Percentiles rank a stretch among this genome's conserved stretches.
These are phyloP conservation scores for Xylaria polymorpha DNA, from an alignment of 2,329 filamentous ascomycete genomes.

Conservation along the genomic window DNA sequence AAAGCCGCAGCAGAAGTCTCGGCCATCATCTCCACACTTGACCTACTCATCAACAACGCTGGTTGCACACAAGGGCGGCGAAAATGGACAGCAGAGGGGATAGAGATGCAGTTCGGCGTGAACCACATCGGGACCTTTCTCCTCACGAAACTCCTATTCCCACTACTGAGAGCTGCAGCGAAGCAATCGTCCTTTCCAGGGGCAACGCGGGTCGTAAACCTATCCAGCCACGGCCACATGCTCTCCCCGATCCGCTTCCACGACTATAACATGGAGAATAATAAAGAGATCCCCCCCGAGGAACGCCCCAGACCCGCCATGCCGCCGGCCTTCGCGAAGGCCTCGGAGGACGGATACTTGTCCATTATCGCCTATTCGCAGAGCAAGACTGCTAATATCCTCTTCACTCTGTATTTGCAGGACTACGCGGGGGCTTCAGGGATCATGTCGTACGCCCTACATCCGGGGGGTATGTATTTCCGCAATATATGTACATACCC, in stretches of 20 bases:
- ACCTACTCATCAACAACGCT: conserved; percentile 59
- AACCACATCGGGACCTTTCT: conserved; percentile 56
- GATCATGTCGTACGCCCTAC: conserved; percentile 55
- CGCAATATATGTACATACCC: too few relatives aligned
- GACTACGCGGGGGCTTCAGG: conserved; percentile 48
- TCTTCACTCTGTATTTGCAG: conserved; percentile 57
- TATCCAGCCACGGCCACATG: conserved; percentile 57
- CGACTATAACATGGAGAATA: conserved; percentile 58
- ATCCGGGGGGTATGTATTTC: conserved; percentile 54
- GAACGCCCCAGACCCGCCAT: conserved; percentile 49
- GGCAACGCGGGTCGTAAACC: conserved; percentile 54
- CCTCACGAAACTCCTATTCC: conserved; percentile 54
- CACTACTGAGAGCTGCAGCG: conserved; percentile 50
- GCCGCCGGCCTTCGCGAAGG: conserved; percentile 48
- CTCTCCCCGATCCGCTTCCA: conserved; percentile 58
- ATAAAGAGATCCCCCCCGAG: conserved; percentile 52
- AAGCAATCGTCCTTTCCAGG: conserved; percentile 45
- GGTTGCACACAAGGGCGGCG: conserved; percentile 54
- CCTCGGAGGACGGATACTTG: conserved; percentile 52
- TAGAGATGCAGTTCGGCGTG: conserved; percentile 57
- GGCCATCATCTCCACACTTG: conserved; percentile 49
- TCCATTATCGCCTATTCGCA: conserved; percentile 60
- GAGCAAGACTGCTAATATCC: conserved; percentile 64
- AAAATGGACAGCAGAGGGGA: conserved; percentile 55
- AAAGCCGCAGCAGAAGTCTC: conserved; percentile 52